Base-by-base conservation (phyloP, 257 asterid genomes). In the Solanum ahanhuiri region DNA sequence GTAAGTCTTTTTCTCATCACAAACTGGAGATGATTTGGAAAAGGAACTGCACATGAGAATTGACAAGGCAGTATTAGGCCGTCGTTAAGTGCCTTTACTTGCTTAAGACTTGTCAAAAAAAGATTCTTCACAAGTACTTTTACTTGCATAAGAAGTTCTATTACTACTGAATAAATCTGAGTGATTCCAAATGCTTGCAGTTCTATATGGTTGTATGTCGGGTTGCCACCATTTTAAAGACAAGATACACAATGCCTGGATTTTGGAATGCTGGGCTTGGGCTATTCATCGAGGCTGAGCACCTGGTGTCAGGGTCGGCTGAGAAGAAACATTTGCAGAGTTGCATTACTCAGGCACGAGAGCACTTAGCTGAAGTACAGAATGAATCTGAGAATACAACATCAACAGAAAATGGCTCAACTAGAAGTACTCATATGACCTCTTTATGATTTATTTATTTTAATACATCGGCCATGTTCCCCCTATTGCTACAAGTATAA, bases 191-290 rank as follows among this genome's bases (percentile, higher is more conserved):
- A 54, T 64, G 57, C 60, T 89, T 92, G 91, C 93, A 95, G 98
- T 93, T 96, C 86, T 95, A 96, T 89, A 83, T 93, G 35, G 93
- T 87, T 58, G 89, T 96, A 48, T 93, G 97, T 79, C 96, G 98
- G 39, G 98, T 92, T 88, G 97, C 96, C 37, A 94, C 98, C 87
- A 88, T 96, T 86, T 90, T 96, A 91, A 96, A 94, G 94, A 91
- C 99, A 3, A 91, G 99, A 87, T 94, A 96, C 90, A 96, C 99
- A 12, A 89, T 98, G 23, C 97, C 96, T 14, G 98, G 98, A 77
- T 96, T 96, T 88, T 96, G 99, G 99, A 92, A 88, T 89, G 92
- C 96, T 17, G 99, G 99, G 58, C 93, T 94, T 57, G 85, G 83
- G 88, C 96, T 96, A 86, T 96, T 96, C 90, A 87, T 92, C 63